These are phyloP conservation scores for Teunomyces kruisii DNA, from an alignment of 805 yeast species.

Conservation along the genomic window DNA sequence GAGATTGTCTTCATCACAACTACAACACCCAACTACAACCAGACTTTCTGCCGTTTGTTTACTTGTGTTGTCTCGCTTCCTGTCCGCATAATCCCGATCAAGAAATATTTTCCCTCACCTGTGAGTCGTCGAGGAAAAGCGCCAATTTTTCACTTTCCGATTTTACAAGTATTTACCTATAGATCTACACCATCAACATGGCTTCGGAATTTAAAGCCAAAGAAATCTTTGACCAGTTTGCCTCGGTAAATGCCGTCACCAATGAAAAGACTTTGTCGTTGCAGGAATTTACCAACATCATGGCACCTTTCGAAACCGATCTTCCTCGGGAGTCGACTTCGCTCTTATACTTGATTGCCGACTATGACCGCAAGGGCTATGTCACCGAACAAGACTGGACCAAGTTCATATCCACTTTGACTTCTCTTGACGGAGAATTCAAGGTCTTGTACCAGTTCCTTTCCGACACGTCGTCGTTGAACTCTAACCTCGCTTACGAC, in stretches of 20 bases:
- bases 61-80: neutral
- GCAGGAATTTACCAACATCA: slow-evolving; percentile 35
- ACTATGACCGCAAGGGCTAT: slow-evolving; percentile 66
- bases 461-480: slow-evolving; percentile 4
- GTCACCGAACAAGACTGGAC: slow-evolving; percentile 71
- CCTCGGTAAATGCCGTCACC: slow-evolving; percentile 21
- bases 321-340: slow-evolving; percentile 37
- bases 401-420: slow-evolving; percentile 59
- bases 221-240: slow-evolving; percentile 41
- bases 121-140: slow-evolving; percentile 3
- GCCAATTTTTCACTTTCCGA: slow-evolving; percentile 2
- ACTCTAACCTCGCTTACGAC: slow-evolving; percentile 25
- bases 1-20: slow-evolving; percentile 55
- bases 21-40: slow-evolving; percentile 55
- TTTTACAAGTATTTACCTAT: neutral
- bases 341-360: slow-evolving; percentile 78
- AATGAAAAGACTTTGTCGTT: slow-evolving; percentile 27
- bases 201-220: slow-evolving; percentile 6
- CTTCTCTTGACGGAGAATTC: slow-evolving; percentile 39
- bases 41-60: slow-evolving; percentile 43
- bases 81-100: slow-evolving; percentile 2
- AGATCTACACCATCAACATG: neutral
- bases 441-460: slow-evolving; percentile 55
- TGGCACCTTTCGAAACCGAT: slow-evolving; percentile 43
- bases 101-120: slow-evolving; percentile 2